These are phyloP conservation scores for Raddia distichophylla DNA, from an alignment of 176 grass and related monocot genomes.

Conservation along the genomic window DNA sequence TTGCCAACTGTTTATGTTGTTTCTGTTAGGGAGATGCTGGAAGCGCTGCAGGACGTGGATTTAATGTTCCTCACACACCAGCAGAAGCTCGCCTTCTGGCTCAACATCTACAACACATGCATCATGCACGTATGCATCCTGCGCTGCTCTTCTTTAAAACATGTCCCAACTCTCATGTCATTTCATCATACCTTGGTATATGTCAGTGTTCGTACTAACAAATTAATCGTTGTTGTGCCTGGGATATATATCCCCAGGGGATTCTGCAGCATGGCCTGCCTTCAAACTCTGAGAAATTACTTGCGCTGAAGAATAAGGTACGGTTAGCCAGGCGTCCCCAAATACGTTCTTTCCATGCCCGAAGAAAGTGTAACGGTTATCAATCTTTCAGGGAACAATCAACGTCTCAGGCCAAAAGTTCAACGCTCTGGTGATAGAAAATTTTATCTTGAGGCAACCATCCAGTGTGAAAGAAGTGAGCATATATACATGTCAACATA, in stretches of 20 bases:
- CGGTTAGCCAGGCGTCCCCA: neutral
- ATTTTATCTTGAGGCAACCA: constrained; percentile 69
- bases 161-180: neutral
- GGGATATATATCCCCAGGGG: constrained; percentile 43
- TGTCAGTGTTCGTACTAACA: no score
- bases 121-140: constrained; percentile 82
- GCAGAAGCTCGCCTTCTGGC: constrained; percentile 90
- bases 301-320: constrained; percentile 71
- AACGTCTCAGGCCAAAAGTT: constrained; percentile 81
- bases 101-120: constrained; percentile 89
- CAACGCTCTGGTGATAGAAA: constrained; percentile 71
- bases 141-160: neutral
- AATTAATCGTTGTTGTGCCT: no score
- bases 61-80: constrained; percentile 61
- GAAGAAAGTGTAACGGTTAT: neutral
- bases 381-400: constrained; percentile 48
- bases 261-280: constrained; percentile 84
- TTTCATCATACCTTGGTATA: neutral
- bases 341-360: neutral
- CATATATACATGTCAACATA: neutral
- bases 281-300: constrained; percentile 70
- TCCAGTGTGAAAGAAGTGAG: constrained; percentile 68
- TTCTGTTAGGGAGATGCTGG: constrained; percentile 54
- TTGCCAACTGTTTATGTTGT: neutral
- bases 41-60: constrained; percentile 65